Conservation (phyloP, 768 basidiomycete species). For the Fistulinella prunicolor region DNA sequence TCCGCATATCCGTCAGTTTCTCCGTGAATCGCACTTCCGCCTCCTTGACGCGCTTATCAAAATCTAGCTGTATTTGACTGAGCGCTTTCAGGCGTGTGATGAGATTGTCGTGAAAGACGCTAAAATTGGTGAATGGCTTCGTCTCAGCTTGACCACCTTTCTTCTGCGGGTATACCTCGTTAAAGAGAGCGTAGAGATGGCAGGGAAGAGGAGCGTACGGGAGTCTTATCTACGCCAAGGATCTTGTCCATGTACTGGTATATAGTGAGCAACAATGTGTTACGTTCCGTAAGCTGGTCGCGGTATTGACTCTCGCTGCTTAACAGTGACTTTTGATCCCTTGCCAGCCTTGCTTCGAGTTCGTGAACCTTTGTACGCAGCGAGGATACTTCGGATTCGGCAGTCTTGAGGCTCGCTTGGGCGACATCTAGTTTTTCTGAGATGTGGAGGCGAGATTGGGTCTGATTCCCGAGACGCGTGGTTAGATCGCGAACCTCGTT, state of each 20-base stretch:
- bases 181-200: neutral
- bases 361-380: constrained; percentile 65
- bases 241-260: constrained; percentile 97
- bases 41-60: constrained; percentile 82
- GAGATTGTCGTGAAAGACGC: constrained; percentile 92
- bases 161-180: constrained; percentile 45
- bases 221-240: constrained; percentile 82
- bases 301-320: constrained; percentile 77
- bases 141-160: constrained; percentile 76
- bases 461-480: constrained; percentile 75
- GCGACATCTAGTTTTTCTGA: constrained; percentile 85
- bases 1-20: constrained; percentile 73
- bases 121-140: constrained; percentile 91
- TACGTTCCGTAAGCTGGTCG: constrained; percentile 91
- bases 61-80: constrained; percentile 79
- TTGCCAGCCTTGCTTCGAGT: constrained; percentile 75
- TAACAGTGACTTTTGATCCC: constrained; percentile 75
- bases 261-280: constrained; percentile 85
- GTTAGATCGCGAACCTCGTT: constrained; percentile 80
- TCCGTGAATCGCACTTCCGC: constrained; percentile 71
- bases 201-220: constrained; percentile 47
- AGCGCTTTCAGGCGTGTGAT: constrained; percentile 83
- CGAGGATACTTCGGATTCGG: constrained; percentile 63
- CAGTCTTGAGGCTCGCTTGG: constrained; percentile 56
- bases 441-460: constrained; percentile 81